Base-by-base conservation (phyloP, 2,329 filamentous ascomycete species). In the Triangularia setosa region DNA sequence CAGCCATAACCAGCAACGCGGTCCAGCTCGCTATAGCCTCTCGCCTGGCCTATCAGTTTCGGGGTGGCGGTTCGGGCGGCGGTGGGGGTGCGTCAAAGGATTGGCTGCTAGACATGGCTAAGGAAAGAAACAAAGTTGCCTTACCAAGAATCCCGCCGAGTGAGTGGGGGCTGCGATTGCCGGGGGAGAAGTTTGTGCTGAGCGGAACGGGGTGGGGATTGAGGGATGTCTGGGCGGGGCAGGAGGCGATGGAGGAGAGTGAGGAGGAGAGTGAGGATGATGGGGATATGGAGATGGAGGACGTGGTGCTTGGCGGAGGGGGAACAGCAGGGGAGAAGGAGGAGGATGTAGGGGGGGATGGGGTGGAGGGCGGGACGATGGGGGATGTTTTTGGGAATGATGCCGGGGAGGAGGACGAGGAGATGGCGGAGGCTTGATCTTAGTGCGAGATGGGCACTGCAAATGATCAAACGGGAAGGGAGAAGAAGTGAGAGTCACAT, bases 31-130 rank as follows among this genome's bases (percentile, higher is more conserved):
- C 90, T 24, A 90, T 93, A 63, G 84, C 86, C 4, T 86, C 84
- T 56, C 81, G 90, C 3, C 80, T 91, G 53, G 84, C 87, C 28
- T 90, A 88, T 73, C 88, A 91, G 73, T 93, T 92, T 77, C 79
- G 84, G 67, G 77, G 59, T 0, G 64, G 79, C 60, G 80, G 80
- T 18, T n/a, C 35, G 4, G 12, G 12, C 35, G 81, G 79, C 8
- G 79, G 69, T 1, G 75, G 73, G 1, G 78, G 76, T 6, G 77
- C 33, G 79, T 86, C 59, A 85, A 93, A 93, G 73, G 91, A 94
- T 69, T 93, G 90, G 75, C 82, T 93, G 79, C 79, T 88, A 63
- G 90, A 93, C 74, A 79, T 92, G n/a, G 91, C 90, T 12, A 81
- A 83, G 67, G 87, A 90, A 73, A 80, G 88, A 68, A 93, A 93